Conservation (phyloP, 2,329 filamentous ascomycete species). For the Pseudogymnoascus sp. region DNA sequence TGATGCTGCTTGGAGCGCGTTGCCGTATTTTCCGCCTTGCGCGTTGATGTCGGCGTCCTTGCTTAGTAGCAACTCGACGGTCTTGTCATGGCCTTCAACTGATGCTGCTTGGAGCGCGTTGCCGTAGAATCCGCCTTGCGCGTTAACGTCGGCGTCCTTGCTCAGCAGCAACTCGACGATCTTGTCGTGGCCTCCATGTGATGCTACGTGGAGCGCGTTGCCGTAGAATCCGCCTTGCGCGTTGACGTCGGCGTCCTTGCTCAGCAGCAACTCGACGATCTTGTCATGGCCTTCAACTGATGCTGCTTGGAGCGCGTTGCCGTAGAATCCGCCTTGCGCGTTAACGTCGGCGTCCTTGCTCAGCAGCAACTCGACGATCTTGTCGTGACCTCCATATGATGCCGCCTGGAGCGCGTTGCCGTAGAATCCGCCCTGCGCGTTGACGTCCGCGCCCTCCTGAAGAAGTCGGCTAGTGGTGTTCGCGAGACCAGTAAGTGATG, state of each 20-base stretch:
- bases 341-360: conserved; percentile 13
- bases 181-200: conserved; percentile 15
- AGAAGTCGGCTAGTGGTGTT: no score
- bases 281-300: conserved; percentile 15
- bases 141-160: conserved; percentile 23
- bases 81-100: conserved; percentile 16
- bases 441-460: no score
- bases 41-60: conserved; percentile 20
- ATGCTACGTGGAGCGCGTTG: conserved; percentile 12
- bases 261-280: conserved; percentile 26
- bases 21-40: not conserved
- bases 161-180: conserved; percentile 26
- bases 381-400: not conserved
- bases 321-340: not conserved
- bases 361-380: conserved; percentile 14
- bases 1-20: conserved; percentile 10
- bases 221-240: not conserved
- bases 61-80: conserved; percentile 26
- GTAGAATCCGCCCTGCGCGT: no score
- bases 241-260: conserved; percentile 21
- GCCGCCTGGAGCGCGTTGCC: conserved; percentile 12
- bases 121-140: not conserved
- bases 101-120: conserved; percentile 12
- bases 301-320: conserved; percentile 12
- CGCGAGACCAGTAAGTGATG: no score